Evolutionary conservation across 106 monocot species (phyloP), one percentile per base, ranked within the genome.

Genomic region (Alisma plantagoaquatica): DNA sequence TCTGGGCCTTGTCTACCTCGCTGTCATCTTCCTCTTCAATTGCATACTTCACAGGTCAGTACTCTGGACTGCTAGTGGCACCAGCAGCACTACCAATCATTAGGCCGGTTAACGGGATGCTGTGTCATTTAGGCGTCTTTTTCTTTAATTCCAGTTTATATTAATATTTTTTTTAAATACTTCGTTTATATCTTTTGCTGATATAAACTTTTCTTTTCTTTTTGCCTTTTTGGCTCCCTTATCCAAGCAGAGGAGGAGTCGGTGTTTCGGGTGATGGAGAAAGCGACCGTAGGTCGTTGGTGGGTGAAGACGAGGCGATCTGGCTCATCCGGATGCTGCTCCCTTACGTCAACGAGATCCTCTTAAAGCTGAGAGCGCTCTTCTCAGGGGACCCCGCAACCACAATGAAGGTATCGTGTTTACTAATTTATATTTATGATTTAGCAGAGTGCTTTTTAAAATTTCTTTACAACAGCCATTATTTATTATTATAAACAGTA

Each of bases 241-340:
- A 31, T 30, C n/a, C n/a, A n/a, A 3, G 14, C 14, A 53, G 22
- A 27, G 46, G 25, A 68, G 84, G 78, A 57, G 84, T 68, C 43
- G 63, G 4, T 8, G 18, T 51, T 5, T 75, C 81, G 14, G 50
- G 24, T 16, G 67, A 68, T 31, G 54, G 63, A 3, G 58, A n/a
- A n/a, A n/a, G 35, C 18, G 57, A 69, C 25, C 67, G 60, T 32
- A 67, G 57, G 2, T 51, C 32, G 23, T 25, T 84, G 50, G 50
- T 96, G n/a, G 94, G 84, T 69, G 94, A 96, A 48, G 75, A 88
- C 43, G 88, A 96, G 25, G 94, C 89, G 41, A 67, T 84, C n/a
- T 69, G 84, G 70, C 14, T 75, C 22, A 24, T 77, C 3, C 75
- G 75, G 47, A 12, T 68, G 24, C 48, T 89, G 2, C 78, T 96